phyloP scores from a whole-genome alignment of 2,329 filamentous ascomycete genomes.

The Hypoxylon sp. region DNA sequence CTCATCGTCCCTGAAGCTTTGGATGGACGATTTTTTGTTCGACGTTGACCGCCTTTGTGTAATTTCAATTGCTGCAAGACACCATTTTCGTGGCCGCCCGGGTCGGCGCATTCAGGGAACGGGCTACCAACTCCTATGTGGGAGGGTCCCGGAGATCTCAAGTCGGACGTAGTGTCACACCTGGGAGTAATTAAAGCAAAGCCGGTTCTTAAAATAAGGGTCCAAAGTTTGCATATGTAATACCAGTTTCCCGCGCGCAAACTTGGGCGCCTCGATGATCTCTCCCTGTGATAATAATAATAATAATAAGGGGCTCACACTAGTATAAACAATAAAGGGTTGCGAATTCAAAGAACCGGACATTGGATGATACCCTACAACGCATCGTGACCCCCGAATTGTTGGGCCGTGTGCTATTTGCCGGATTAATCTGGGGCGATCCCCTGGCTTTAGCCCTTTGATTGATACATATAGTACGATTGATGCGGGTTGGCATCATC shows the following conservation, averaged over 20 bases:
- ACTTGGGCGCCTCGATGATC: constrained; percentile 23
- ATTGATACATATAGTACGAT: constrained; percentile 28
- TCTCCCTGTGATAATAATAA: neutral
- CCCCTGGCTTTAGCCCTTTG: constrained; percentile 28
- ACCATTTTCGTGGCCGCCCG: constrained; percentile 31
- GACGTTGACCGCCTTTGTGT: constrained; percentile 46
- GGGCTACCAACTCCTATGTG: constrained; percentile 11
- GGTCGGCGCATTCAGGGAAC: constrained; percentile 31
- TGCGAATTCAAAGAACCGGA: constrained; percentile 29
- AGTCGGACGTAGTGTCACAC: constrained; percentile 26
- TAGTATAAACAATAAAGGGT: constrained; percentile 26
- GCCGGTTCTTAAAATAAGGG: neutral
- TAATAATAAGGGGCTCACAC: constrained; percentile 29
- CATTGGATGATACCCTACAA: constrained; percentile 34
- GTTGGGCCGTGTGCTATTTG: constrained; percentile 38
- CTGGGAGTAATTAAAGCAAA: constrained; percentile 22
- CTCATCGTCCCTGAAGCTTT: constrained; percentile 19
- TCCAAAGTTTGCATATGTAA: constrained; percentile 27
- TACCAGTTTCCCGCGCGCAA: constrained; percentile 20
- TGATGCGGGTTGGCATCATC: constrained; percentile 50
- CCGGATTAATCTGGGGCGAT: constrained; percentile 38
- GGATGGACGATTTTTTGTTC: constrained; percentile 30
- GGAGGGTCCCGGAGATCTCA: constrained; percentile 11
- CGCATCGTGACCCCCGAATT: constrained; percentile 35
- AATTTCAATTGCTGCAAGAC: constrained; percentile 47